phyloP scores from a whole-genome alignment of 805 yeast genomes.

The Candida quercuum region DNA sequence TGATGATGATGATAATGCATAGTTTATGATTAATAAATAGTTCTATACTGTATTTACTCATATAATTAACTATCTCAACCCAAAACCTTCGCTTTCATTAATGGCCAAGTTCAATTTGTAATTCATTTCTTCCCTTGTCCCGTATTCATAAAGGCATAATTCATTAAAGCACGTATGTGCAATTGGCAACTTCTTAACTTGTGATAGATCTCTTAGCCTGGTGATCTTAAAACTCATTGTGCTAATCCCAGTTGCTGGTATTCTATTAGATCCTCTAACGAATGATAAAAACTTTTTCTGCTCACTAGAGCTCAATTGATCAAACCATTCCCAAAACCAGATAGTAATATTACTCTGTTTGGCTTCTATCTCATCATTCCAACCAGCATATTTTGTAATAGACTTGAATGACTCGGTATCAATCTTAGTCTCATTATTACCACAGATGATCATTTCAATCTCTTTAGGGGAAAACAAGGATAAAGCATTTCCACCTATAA shows the following conservation, averaged over 20 bases:
- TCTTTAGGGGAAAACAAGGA: conserved; percentile 78
- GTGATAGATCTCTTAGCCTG: conserved; percentile 31
- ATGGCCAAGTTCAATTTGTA: conserved; percentile 64
- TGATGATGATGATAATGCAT: too few relatives aligned
- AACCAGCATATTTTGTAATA: conserved; percentile 71
- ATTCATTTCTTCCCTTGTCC: conserved; percentile 45
- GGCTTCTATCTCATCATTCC: conserved; percentile 38
- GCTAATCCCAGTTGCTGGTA: conserved; percentile 90
- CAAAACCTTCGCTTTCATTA: conserved; percentile 82
- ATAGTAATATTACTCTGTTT: conserved; percentile 36
- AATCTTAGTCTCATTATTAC: conserved; percentile 57
- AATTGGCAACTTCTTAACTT: conserved; percentile 54
- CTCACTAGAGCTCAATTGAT: conserved; percentile 33
- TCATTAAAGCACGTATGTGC: conserved; percentile 97
- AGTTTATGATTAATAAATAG: not conserved
- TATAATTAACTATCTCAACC: conserved; percentile 44
- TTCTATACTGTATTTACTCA: too few relatives aligned
- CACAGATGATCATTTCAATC: conserved; percentile 71
- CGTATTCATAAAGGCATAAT: conserved; percentile 67
- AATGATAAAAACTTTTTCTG: conserved; percentile 68
- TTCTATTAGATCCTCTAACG: conserved; percentile 85
- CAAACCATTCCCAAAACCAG: conserved; percentile 89
- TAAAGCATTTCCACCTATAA: conserved; percentile 78
- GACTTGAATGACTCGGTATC: conserved; percentile 65
- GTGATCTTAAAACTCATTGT: conserved; percentile 71